A percentile compares a stretch with the other conserved stretches of the same genome.
Conservation (phyloP, 345 rosid genomes). For the Bruguiera parviflora region DNA sequence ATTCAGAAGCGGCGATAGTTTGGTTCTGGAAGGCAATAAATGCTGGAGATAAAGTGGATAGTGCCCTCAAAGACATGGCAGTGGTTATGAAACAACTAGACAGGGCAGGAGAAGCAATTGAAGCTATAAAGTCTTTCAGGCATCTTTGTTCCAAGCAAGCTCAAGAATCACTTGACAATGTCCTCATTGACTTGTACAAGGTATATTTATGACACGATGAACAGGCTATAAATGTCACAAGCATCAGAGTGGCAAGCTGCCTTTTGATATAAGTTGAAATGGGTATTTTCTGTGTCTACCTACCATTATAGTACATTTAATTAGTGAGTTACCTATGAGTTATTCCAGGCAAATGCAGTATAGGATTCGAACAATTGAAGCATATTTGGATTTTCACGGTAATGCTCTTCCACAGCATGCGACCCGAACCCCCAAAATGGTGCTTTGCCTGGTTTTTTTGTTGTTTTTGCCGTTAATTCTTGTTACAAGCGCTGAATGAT, state of each 20-base stretch:
- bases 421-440: too few relatives aligned
- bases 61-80: constrained; percentile 98
- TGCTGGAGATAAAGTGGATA: constrained; percentile 79
- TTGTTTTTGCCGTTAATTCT: too few relatives aligned
- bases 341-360: background rate
- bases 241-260: background rate
- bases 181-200: constrained; percentile 93
- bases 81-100: constrained; percentile 87
- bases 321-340: background rate
- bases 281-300: background rate
- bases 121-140: constrained; percentile 82
- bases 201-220: constrained; percentile 25
- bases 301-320: too few relatives aligned
- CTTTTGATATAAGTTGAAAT: background rate
- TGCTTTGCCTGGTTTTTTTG: too few relatives aligned
- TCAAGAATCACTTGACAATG: constrained; percentile 88
- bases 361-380: background rate
- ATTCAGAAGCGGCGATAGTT: constrained; percentile 75
- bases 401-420: too few relatives aligned
- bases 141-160: constrained; percentile 77
- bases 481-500: too few relatives aligned
- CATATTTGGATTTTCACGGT: background rate
- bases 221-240: too few relatives aligned
- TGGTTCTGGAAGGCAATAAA: constrained; percentile 92
- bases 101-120: constrained; percentile 78